These are phyloP conservation scores for Thraustochytrium sp. DNA, from an alignment of 352 stramenopile genomes.

Conservation along the genomic window DNA sequence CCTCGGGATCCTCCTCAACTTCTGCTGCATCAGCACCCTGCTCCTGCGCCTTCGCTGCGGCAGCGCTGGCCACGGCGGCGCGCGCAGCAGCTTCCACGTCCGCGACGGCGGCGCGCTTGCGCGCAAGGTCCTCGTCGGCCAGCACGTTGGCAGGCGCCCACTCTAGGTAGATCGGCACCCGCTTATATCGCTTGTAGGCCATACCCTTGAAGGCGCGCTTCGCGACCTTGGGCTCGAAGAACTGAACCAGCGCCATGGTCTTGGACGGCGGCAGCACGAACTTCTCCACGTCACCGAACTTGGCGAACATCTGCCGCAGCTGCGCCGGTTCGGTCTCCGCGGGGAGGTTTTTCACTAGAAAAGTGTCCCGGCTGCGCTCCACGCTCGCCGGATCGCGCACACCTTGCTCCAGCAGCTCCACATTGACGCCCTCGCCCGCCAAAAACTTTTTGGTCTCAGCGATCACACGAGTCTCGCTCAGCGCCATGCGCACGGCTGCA, in stretches of 20 bases:
- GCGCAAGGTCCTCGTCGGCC: slow-evolving; percentile 48
- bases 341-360: slow-evolving; percentile 97
- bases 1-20: neutral
- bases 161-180: slow-evolving; percentile 96
- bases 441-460: slow-evolving; percentile 97
- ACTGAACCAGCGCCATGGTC: slow-evolving; percentile 92
- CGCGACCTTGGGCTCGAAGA: slow-evolving; percentile 85
- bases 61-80: neutral
- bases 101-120: slow-evolving; percentile 30
- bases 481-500: slow-evolving; percentile 85
- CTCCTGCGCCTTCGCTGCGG: neutral
- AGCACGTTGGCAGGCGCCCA: slow-evolving; percentile 87
- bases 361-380: slow-evolving; percentile 83
- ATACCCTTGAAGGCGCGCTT: slow-evolving; percentile 89
- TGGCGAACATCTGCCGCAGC: slow-evolving; percentile 87
- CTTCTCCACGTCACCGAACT: slow-evolving; percentile 71
- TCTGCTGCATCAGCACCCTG: slow-evolving; percentile 10
- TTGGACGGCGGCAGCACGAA: slow-evolving; percentile 85
- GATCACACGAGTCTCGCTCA: slow-evolving; percentile 95
- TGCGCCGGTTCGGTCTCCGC: slow-evolving; percentile 86
- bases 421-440: slow-evolving; percentile 80
- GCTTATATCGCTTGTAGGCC: slow-evolving; percentile 96
- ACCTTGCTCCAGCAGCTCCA: slow-evolving; percentile 81
- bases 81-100: slow-evolving; percentile 45
- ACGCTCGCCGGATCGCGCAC: slow-evolving; percentile 60